Base-by-base conservation (phyloP, 176 grass and related monocot species). In the Triticum dicoccoides region DNA sequence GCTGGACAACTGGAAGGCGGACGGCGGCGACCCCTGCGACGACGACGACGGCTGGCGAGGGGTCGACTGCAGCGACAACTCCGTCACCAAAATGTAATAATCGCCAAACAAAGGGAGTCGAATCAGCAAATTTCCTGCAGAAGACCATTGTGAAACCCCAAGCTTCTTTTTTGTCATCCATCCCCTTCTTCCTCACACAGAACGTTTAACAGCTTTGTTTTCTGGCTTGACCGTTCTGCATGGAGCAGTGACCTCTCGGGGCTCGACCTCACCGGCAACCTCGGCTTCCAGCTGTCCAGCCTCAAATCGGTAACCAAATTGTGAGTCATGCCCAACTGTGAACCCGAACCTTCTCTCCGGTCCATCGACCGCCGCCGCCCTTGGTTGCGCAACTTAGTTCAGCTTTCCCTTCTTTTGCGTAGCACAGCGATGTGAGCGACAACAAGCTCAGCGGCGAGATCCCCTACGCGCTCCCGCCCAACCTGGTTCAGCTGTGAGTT, bases 261-360 rank as follows among this genome's bases (percentile, higher is more conserved):
- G 83, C 90, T 96, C 84, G 90, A 83, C 73, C 44, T 99, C 41
- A 94, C 51, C 11, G 97, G 97, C 73, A 84, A 77, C 21, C 62
- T 99, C 37, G 97, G 97, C 27, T 99, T 96, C 74, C 89, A 96
- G 83, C 89, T 96, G 3, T 96, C 97, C 7, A 83, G 87, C 89
- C 82, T 96, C 82, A 96, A 95, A 74, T 93, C 94, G 73, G 89
- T 99, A 82, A 99, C 94, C 42, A 91, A 96, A 83, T 99, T 99
- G 97, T 99, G 91, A 99, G 97, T 86, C 56, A 59, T 87, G 79
- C 54, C 66, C 39, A 9, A 59, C 69, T 77, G 88, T 62, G 80
- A 78, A 47, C 65, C 65, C 3, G 17, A 9, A 3, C 1, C 7
- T 7, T 3, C 9, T 91, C 89, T 84, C 72, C 38, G 38, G 76